These are phyloP conservation scores for Boletellus sp. DNA, from an alignment of 1,284 basidiomycete genomes.

Conservation along the genomic window DNA sequence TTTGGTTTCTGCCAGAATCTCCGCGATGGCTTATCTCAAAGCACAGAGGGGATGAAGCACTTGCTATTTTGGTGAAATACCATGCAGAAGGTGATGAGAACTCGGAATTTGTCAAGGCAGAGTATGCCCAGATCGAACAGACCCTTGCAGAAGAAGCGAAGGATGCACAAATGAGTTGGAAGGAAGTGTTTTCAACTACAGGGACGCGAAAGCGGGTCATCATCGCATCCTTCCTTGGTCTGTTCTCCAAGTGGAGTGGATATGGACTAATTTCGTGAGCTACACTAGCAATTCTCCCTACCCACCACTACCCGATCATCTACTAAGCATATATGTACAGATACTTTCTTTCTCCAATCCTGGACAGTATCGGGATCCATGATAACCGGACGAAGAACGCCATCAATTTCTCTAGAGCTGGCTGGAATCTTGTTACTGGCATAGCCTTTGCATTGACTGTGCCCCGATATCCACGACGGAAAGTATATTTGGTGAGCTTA, in stretches of 20 bases:
- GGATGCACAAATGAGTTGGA: background rate
- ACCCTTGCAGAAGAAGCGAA: constrained; percentile 29
- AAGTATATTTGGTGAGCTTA: constrained; percentile 10
- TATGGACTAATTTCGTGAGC: constrained; percentile 9
- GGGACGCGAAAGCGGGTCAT: constrained; percentile 9
- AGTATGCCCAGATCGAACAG: constrained; percentile 15
- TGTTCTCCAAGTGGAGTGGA: constrained; percentile 44
- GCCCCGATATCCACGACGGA: constrained; percentile 15
- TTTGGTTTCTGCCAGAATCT: constrained; percentile 53
- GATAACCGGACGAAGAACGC: constrained; percentile 16
- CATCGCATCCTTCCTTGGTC: constrained; percentile 31
- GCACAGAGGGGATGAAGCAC: constrained; percentile 40
- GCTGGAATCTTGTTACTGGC: constrained; percentile 10
- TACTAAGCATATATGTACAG: constrained; percentile 2
- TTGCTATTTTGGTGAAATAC: constrained; percentile 16
- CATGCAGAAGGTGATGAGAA: constrained; percentile 13
- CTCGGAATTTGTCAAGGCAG: constrained; percentile 13
- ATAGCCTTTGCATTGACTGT: constrained; percentile 5
- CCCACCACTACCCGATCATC: too few relatives aligned
- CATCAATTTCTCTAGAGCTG: constrained; percentile 5
- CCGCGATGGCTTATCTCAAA: constrained; percentile 37
- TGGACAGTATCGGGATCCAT: constrained; percentile 18
- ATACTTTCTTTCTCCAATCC: constrained; percentile 11
- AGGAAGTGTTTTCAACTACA: constrained; percentile 4
- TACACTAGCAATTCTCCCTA: background rate